Evolutionary conservation across 1,284 basidiomycete genomes (phyloP), one percentile per base, ranked within the genome.

Genomic region (Cutaneotrichosporon sp.): DNA sequence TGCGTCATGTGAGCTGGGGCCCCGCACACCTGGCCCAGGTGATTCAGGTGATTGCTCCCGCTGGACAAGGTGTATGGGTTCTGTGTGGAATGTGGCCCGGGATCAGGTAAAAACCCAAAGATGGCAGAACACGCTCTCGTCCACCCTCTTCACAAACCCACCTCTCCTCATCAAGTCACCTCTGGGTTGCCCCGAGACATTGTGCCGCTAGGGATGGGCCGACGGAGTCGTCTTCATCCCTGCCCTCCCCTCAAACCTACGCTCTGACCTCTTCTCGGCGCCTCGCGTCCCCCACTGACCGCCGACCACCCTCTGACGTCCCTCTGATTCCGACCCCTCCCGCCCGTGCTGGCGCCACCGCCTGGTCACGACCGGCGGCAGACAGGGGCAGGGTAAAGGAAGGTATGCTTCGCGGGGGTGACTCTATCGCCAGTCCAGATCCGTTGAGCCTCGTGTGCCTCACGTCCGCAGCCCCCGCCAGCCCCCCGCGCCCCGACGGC

Each of bases 331-430:
- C 10, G 6, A 25, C 45, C 22, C 25, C 16, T 13, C 13, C 45
- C 25, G 22, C 22, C 45, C 20, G 5, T 27, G 45, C 45, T 22
- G 45, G 8, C 9, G 45, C 45, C 45, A 25, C 45, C 25, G 16
- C 24, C 18, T 16, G 11, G 18, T 6, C 18, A 25, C 9, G 25
- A 29, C 47, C 47, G 47, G 47, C 27, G 47, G 47, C 47, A 16
- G 7, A n/a, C 27, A 11, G 22, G 47, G 47, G 25, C 47, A 8
- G 14, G 25, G 14, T 31, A 50, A 50, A 29, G 47, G 27, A 50
- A 50, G 47, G 24, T 47, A 50, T 50, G 47, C 27, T 31, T 50
- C 47, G 47, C 47, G 8, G 5, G 25, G 22, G 45, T 13, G 45
- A 47, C 25, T 47, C 45, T 13, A 10, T 24, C 10, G 5, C 25